Evolutionary conservation across 495 filamentous ascomycete species (phyloP), one percentile per base, ranked within the genome.

Genomic region (Hypoxylon fuscum): DNA sequence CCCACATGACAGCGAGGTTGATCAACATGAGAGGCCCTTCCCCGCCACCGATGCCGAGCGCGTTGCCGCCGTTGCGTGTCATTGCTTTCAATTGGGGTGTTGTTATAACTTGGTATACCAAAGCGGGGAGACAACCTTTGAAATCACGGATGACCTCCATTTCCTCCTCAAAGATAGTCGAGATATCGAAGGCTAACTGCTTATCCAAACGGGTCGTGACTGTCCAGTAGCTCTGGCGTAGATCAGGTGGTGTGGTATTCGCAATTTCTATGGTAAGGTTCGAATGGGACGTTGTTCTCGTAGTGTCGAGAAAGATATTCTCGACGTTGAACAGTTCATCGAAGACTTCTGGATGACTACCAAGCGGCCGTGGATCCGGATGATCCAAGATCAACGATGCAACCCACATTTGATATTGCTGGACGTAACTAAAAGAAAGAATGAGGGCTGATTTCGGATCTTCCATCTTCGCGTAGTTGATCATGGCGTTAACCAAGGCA

Each of bases 1-100:
- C 42, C 79, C 78, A 81, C 68, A 69, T 70, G 46, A 63, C 72
- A 6, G 70, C 51, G 9, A 77, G 21, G 15, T 77, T 74, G 53
- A 77, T 63, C 2, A 80, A 41, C 1, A 74, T 60, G 11, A 84
- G 61, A 2, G 79, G 78, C 5, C 72, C 79, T n/a, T 76, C 59
- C 1, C 68, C 68, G 0, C 66, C 58, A 3, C 68, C 66, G 4
- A 85, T 64, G 2, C 82, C 82, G 0, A 85, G 68, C 10, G 79
- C 72, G 59, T 84, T 84, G 3, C 81, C 83, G 3, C 82, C 83
- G 49, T 71, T 70, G 42, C 77, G 76, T 10, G 54, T 41, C 70
- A 81, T 81, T 3, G 78, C 70, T 5, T 69, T 52, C 12, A 79
- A 72, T 15, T 74, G 74, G 5, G 71, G 64, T 12, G 66, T 59